Evolutionary conservation across 176 grass and related monocot species (phyloP), one percentile per base, ranked within the genome.

Genomic region (Cenchrus purpureus): DNA sequence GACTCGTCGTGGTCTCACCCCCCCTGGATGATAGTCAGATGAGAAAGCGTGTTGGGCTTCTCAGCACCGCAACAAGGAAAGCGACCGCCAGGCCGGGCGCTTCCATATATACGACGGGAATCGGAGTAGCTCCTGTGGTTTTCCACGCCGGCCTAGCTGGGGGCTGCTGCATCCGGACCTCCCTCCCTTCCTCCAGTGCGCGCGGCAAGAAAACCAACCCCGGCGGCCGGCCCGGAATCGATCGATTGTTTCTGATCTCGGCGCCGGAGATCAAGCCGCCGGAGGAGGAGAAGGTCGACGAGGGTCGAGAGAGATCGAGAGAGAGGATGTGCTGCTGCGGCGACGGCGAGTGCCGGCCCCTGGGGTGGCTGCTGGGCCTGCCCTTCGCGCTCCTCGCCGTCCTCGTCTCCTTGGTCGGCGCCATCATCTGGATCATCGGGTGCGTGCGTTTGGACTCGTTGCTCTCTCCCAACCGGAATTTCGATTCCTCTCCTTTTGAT

Each of bases 371-470:
- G 37, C 75, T 96, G 13, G 91, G 90, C 15, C 86, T 96, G 69
- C 91, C 86, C 19, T 96, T 96, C 82, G 91, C 91, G 44, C 65
- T 93, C 19, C 83, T 96, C 77, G 87, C 94, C 80, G 65, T 95
- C 91, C 69, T 93, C 84, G 81, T 93, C 77, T 96, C 94, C 67
- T 44, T 93, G 76, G 71, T 96, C 84, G 91, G 91, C 77, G 73
- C 79, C 80, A 43, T 85, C 83, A 81, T 95, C 76, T 92, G 93
- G 93, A 72, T 93, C 89, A 88, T 96, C 85, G 94, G 91, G 88
- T 96, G 87, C 14, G 2, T 74, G 11, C 2, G 2, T 34, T 4
- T 53, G 22, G 22, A 25, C 22, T 25, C 22, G 22, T 25, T 25
- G 22, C 22, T 25, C 22, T 25, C 22, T 10, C 31, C 22, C 3